A percentile compares a stretch with the other conserved stretches of the same genome.
Conservation (phyloP, 106 monocot species). For the Dioscorea dumetorum region DNA sequence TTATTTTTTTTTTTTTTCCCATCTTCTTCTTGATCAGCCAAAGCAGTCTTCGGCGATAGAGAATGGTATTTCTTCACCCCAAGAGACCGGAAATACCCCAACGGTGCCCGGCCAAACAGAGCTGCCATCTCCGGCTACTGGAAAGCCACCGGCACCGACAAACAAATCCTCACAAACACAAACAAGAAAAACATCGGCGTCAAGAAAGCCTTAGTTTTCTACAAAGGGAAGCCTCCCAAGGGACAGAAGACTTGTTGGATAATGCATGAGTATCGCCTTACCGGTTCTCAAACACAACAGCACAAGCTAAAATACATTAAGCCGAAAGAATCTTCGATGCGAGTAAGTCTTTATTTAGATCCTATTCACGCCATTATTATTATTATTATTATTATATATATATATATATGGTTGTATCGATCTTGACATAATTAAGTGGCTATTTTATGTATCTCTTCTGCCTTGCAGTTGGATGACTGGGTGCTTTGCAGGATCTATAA, state of each 20-base stretch:
- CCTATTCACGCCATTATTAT: not conserved
- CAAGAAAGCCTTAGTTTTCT: conserved; percentile 11
- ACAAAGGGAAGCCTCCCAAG: conserved; percentile 6
- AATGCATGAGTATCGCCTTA: conserved; percentile 11
- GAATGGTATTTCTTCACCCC: conserved; percentile 19
- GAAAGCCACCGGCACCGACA: conserved; percentile 12
- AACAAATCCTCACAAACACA: not conserved
- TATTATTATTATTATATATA: not conserved
- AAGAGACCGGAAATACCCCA: conserved; percentile 11
- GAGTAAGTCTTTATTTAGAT: not conserved
- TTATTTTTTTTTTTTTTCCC: not conserved
- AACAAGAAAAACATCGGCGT: not conserved
- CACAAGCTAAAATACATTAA: not conserved
- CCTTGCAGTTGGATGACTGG: conserved; percentile 15
- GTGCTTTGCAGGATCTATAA: conserved; percentile 14
- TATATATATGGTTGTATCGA: too few species aligned
- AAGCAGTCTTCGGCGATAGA: conserved; percentile 2
- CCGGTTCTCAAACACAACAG: not conserved
- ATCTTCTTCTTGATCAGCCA: not conserved
- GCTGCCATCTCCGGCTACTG: conserved; percentile 7
- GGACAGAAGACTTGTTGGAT: conserved; percentile 8
- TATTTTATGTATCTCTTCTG: not conserved
- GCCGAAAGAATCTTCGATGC: not conserved
- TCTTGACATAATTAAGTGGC: too few species aligned
- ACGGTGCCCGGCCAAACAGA: conserved; percentile 7